Base-by-base conservation (phyloP, 2,329 filamentous ascomycete species). In the Hortaea sp. region DNA sequence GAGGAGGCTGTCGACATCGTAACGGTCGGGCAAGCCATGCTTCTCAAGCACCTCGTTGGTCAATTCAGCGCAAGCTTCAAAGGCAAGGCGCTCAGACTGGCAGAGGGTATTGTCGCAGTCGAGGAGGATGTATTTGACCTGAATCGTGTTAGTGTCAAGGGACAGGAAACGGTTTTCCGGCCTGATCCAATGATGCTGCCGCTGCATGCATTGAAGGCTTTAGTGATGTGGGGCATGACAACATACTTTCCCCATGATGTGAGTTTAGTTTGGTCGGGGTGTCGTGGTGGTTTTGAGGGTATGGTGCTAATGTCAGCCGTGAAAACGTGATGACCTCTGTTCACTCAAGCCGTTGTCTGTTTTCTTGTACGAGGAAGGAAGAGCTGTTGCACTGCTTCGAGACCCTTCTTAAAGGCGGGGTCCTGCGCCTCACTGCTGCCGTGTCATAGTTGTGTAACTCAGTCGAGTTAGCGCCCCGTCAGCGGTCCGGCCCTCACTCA, bases 31-130 rank as follows among this genome's bases (percentile, higher is more conserved):
- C 59, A 87, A 73, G 58, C 74, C 70, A 61, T 83, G 76, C 61
- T 77, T 76, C 57, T 76, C 74, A 64, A 90, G 80, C 65, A 94
- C 86, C 67, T 88, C 75, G 71, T 95, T 95, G 74, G 88, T 84
- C 54, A 95, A 81, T 50, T 86, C 84, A 60, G 88, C 86, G 68
- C 87, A 94, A 56, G 86, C 88, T 70, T 90, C 86, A 66, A 95
- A 94, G 64, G 88, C 88, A 58, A 94, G 77, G 61, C 85, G 82
- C 73, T 95, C 89, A 45, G 87, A 94, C 59, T 92, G 80, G 65
- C 92, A 88, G 65, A 95, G 86, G 53, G 88, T 95, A 77, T 95
- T 95, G 78, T 95, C 74, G 68, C 75, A 74, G 67, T 74, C 71
- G 64, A 74, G 69, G 53, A 74, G 69, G 60, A 73, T 69, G 63